phyloP scores from a whole-genome alignment of 768 basidiomycete genomes.

The Auriscalpium orientale region DNA sequence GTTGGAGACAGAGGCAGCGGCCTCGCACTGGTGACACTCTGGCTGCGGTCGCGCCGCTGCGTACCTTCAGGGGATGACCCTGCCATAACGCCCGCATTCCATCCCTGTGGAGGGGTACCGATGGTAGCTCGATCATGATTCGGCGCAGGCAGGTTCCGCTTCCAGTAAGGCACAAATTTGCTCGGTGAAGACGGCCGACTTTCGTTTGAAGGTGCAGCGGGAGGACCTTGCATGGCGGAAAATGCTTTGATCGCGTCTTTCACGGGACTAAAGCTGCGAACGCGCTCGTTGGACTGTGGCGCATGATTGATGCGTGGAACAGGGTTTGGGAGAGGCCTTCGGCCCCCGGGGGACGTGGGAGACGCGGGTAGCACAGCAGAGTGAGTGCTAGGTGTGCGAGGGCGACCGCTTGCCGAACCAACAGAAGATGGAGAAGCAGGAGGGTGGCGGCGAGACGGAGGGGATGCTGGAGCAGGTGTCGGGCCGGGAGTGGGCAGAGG shows the following conservation, averaged over 20 bases:
- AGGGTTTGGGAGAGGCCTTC: conserved; percentile 12
- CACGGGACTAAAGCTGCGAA: conserved; percentile 11
- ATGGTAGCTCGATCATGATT: conserved; percentile 4
- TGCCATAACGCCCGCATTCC: background rate
- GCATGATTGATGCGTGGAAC: conserved; percentile 2
- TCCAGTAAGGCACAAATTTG: conserved; percentile 17
- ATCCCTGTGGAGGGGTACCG: conserved; percentile 3
- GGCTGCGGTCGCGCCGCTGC: conserved; percentile 9
- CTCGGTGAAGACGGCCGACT: background rate
- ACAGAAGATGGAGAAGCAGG: background rate
- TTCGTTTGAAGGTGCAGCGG: background rate
- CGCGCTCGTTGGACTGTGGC: background rate
- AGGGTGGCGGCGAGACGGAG: background rate
- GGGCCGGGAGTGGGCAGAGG: conserved; percentile 16
- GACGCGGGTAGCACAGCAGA: conserved; percentile 4
- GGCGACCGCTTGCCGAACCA: background rate
- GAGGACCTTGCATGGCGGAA: background rate
- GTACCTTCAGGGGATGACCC: background rate
- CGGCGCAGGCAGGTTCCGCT: conserved; percentile 13
- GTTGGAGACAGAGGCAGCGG: conserved; percentile 13
- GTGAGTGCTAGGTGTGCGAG: background rate
- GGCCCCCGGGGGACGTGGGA: conserved; percentile 10
- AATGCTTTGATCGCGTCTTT: conserved; percentile 5
- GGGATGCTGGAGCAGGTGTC: conserved; percentile 8
- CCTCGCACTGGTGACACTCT: conserved; percentile 9